Conservation (phyloP, 345 rosid genomes). For the Eutrema japonicum region DNA sequence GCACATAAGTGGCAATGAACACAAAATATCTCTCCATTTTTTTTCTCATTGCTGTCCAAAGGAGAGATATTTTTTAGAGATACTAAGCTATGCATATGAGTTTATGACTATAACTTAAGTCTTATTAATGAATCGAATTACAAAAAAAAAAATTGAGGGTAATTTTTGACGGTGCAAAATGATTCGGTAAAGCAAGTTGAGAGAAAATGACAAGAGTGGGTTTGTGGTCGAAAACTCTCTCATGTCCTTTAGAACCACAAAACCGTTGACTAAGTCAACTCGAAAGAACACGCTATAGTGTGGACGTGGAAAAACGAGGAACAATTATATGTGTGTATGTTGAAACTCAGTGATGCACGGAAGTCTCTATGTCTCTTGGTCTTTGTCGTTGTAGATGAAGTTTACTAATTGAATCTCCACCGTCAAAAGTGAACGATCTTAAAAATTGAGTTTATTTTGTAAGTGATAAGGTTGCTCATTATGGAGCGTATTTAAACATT, state of each 20-base stretch:
- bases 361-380: neutral
- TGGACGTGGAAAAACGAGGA: slow-evolving; percentile 12
- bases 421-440: slow-evolving; percentile 3
- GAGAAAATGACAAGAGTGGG: slow-evolving; percentile 25
- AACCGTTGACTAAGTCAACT: slow-evolving; percentile 12
- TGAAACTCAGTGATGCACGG: no score
- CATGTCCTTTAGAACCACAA: neutral
- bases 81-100: slow-evolving; percentile 12
- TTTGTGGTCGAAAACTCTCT: neutral
- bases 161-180: slow-evolving; percentile 3
- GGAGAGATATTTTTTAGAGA: neutral
- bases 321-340: neutral
- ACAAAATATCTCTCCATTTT: slow-evolving; percentile 21
- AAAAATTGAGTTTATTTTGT: neutral
- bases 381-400: neutral
- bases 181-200: slow-evolving; percentile 18
- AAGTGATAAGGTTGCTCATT: no score
- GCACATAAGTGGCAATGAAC: neutral
- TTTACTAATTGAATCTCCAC: neutral
- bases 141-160: neutral
- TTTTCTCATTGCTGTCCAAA: neutral
- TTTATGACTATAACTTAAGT: slow-evolving; percentile 17
- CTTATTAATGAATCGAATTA: neutral
- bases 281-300: slow-evolving; percentile 12
- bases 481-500: no score